Conservation (phyloP, 108 stramenopile species). For the Nannochloropsis salina region DNA sequence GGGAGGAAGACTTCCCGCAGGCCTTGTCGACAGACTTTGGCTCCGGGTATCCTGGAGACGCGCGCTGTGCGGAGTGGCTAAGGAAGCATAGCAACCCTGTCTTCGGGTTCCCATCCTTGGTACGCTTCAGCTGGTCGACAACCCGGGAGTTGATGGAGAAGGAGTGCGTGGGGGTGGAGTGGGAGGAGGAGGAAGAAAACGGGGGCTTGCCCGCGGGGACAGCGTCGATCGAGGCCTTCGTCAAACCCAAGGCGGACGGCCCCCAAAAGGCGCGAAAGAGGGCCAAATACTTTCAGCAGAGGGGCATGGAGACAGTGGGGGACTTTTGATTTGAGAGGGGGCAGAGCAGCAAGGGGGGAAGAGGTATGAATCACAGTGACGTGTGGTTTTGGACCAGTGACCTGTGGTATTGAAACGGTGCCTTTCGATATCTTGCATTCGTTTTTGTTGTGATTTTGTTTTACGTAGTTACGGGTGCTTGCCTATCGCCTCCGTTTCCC, state of each 20-base stretch:
- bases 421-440: too few species aligned
- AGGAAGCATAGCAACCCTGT: constrained; percentile 28
- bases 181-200: constrained; percentile 21
- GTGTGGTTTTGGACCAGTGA: not conserved
- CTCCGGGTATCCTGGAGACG: constrained; percentile 51
- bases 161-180: constrained; percentile 19
- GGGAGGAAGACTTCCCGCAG: constrained; percentile 41
- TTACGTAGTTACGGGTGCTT: too few species aligned
- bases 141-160: constrained; percentile 45
- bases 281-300: not conserved
- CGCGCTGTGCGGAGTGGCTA: constrained; percentile 43
- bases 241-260: not conserved
- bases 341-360: not conserved
- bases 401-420: too few species aligned
- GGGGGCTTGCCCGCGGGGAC: constrained; percentile 13
- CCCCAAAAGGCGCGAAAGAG: not conserved
- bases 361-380: not conserved
- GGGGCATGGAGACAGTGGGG: not conserved
- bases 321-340: not conserved
- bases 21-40: constrained; percentile 30
- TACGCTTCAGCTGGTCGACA: constrained; percentile 55
- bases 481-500: not conserved
- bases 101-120: constrained; percentile 50
- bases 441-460: too few species aligned
- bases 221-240: constrained; percentile 16